Conservation (phyloP, 257 asterid genomes). For the Petrea volubilis region DNA sequence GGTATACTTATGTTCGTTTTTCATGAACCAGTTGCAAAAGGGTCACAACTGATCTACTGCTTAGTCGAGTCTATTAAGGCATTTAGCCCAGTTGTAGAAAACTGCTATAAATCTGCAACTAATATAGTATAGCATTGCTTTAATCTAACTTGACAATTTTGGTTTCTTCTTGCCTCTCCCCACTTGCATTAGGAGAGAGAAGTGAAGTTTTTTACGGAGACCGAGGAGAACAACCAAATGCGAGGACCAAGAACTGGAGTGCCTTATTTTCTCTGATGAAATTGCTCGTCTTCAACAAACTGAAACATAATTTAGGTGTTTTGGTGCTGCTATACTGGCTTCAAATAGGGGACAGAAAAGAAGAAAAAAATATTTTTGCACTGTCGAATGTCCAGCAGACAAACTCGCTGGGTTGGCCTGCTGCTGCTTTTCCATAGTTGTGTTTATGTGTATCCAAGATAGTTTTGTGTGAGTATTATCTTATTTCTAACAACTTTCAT, state of each 20-base stretch:
- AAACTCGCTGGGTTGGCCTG: conserved; percentile 15
- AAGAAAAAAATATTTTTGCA: conserved; percentile 18
- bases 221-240: conserved; percentile 99
- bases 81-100: no score
- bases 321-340: background rate
- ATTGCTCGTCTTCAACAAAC: background rate
- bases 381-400: conserved; percentile 14
- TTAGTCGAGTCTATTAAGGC: no score
- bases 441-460: conserved; percentile 47
- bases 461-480: conserved; percentile 20
- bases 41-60: no score
- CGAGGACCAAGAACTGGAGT: conserved; percentile 99
- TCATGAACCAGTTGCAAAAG: no score
- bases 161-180: background rate
- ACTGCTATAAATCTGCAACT: background rate
- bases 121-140: no score
- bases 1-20: no score
- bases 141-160: background rate
- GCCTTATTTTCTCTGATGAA: conserved; percentile 76
- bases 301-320: conserved; percentile 13
- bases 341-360: conserved; percentile 3
- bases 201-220: conserved; percentile 97
- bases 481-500: background rate
- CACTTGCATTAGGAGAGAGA: conserved; percentile 73
- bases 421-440: conserved; percentile 39